Evolutionary conservation across 345 rosid species (phyloP), one percentile per base, ranked within the genome.

Genomic region (Crucihimalaya himalaica): DNA sequence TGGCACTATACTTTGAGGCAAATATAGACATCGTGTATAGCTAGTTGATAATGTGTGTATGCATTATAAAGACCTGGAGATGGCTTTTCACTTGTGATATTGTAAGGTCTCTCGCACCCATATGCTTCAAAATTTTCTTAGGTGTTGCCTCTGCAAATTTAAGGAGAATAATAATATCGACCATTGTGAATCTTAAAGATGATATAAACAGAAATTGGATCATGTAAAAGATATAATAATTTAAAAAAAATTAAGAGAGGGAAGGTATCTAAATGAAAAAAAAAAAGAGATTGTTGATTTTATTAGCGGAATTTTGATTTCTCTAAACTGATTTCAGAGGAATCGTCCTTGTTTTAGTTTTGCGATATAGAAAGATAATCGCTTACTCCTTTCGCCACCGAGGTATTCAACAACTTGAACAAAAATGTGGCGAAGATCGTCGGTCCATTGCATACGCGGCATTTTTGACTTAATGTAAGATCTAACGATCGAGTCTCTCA

Each of bases 81-180:
- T 87, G 96, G 78, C 92, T 89, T 67, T 89, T 87, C 28, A 87
- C 89, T 54, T 89, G 96, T 27, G 92, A 83, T 6, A 89, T 76
- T 0, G 88, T 84, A 42, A 89, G 83, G 70, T 75, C 81, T 43
- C 68, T 81, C 48, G 68, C 88, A 82, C 79, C 85, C 90, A 87
- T 87, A 15, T 1, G 2, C 0, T 10, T 5, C 25, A 34, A 57
- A 57, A 57, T 91, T 35, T 81, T 83, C 57, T 86, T 89, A 45
- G 92, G 96, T 12, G 88, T 89, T 16, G 96, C 96, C 31, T 79
- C 92, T 87, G 51, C 16, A 66, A 74, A 13, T 65, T 46, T 9
- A 71, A 47, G 0, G 14, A 25, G 0, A 61, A 25, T 11, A 47
- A 34, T 10, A 13, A 14, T 25, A 59, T 34, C 4, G 0, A 4